Evolutionary conservation across 805 yeast species (phyloP).

Genomic region (Kregervanrija pseudodelftensis): DNA sequence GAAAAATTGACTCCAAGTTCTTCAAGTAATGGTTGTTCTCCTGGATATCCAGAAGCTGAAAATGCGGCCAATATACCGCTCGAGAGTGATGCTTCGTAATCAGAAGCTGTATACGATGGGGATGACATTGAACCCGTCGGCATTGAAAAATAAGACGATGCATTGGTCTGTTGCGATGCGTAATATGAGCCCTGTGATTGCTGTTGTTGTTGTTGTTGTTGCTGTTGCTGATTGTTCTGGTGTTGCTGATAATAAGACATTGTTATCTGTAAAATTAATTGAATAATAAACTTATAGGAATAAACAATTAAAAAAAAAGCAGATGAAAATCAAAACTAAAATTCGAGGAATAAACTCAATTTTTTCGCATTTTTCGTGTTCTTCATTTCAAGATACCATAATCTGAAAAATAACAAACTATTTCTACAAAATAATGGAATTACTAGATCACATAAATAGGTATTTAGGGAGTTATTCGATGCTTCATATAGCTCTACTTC

Average conservation of each 20-base stretch:
- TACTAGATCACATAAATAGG: too few relatives aligned
- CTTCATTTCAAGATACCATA: too few relatives aligned
- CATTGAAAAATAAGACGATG: conserved; percentile 1
- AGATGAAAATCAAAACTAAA: too few relatives aligned
- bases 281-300: too few relatives aligned
- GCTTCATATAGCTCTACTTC: conserved; percentile 12
- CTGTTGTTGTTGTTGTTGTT: conserved; percentile 3
- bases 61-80: conserved; percentile 85
- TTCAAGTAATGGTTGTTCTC: conserved; percentile 89
- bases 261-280: too few relatives aligned
- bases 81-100: conserved; percentile 6
- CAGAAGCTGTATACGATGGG: background rate
- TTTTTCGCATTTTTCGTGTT: too few relatives aligned
- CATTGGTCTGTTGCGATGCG: background rate
- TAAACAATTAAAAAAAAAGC: too few relatives aligned
- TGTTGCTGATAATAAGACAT: conserved; percentile 32
- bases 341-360: too few relatives aligned
- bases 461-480: background rate
- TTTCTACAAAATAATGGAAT: too few relatives aligned
- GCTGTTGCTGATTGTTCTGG: conserved; percentile 7
- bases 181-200: conserved; percentile 1
- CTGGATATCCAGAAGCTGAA: conserved; percentile 87
- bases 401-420: too few relatives aligned
- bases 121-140: conserved; percentile 8
- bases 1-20: conserved; percentile 89